Evolutionary conservation across 768 basidiomycete species (phyloP), one percentile per base, ranked within the genome.

Genomic region (Tremella fuciformis): DNA sequence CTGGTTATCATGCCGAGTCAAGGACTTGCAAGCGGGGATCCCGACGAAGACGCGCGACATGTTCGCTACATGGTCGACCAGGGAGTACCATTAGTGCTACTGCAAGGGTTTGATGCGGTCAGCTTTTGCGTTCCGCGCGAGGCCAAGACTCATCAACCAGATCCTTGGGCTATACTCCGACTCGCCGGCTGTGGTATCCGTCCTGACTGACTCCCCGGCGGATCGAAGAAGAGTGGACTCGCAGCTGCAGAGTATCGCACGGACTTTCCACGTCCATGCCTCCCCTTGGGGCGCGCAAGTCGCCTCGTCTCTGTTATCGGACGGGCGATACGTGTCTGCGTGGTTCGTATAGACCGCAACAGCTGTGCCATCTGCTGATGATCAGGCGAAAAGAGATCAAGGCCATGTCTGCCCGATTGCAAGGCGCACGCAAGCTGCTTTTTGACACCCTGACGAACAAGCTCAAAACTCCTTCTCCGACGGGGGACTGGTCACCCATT

Each of bases 401-500:
- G 80, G 86, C 86, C 50, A 99, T 98, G 96, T 89, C 96, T 21
- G 84, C 89, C 63, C 84, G 96, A 49, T 91, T 98, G 76, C 93
- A 94, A 78, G 85, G 83, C 78, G 94, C 97, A 87, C 82, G 96
- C 58, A 86, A 89, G 69, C 85, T 82, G 63, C 78, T 98, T 57
- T 92, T 88, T 78, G 82, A 86, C 62, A 80, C 84, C 55, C 80
- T 98, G 62, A 86, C 86, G 34, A 79, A 88, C 61, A 85, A 86
- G 63, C 79, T 88, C 62, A 85, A 87, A 76, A 98, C 94, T 34
- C 96, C 96, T 15, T 4, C 42, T 4, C 42, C 42, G 8, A 22
- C n/a, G 6, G 93, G 94, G 7, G 84, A 88, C 58, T 98, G 96
- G 96, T 82, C 83, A 8, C 94, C 97, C 77, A 89, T 98, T 78